These are phyloP conservation scores for Rhododendron henanense DNA, from an alignment of 148 eudicot genomes.

Conservation along the genomic window DNA sequence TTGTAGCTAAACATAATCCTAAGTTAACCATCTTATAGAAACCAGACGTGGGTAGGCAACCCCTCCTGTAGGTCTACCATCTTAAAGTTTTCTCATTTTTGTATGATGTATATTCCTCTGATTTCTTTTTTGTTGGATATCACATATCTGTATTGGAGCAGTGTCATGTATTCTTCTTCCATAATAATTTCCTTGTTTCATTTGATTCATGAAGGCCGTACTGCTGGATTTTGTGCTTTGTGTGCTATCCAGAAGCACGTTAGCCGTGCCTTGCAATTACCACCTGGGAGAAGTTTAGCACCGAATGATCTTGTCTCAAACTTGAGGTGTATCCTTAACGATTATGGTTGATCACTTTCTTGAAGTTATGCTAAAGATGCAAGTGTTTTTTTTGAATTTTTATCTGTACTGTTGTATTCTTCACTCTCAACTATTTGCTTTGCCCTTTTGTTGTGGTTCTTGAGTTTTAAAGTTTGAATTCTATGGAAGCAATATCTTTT, in stretches of 20 bases:
- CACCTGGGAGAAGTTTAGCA: conserved; percentile 72
- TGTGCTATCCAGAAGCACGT: conserved; percentile 92
- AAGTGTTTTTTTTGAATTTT: neutral
- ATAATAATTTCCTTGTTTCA: conserved; percentile 2
- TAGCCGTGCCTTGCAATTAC: conserved; percentile 68
- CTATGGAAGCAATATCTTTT: neutral
- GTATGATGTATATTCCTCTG: neutral
- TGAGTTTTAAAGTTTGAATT: neutral
- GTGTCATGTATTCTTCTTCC: neutral
- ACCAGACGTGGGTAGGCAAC: neutral
- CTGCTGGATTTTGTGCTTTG: conserved; percentile 84
- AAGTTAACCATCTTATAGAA: neutral
- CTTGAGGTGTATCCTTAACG: conserved; percentile 74
- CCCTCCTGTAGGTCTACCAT: neutral
- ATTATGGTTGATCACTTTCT: neutral
- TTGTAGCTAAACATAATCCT: neutral
- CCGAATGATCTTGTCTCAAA: conserved; percentile 91
- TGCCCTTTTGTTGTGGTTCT: neutral
- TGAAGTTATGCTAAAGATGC: neutral
- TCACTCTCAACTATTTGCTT: neutral
- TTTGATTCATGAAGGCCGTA: conserved; percentile 54
- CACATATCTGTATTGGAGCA: neutral
- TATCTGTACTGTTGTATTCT: neutral
- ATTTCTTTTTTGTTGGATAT: neutral
- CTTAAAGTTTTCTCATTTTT: neutral